Percentiles rank a stretch among this genome's conserved stretches.
These are phyloP conservation scores for Diutina mesorugosa DNA, from an alignment of 1,139 yeast genomes.

Conservation along the genomic window DNA sequence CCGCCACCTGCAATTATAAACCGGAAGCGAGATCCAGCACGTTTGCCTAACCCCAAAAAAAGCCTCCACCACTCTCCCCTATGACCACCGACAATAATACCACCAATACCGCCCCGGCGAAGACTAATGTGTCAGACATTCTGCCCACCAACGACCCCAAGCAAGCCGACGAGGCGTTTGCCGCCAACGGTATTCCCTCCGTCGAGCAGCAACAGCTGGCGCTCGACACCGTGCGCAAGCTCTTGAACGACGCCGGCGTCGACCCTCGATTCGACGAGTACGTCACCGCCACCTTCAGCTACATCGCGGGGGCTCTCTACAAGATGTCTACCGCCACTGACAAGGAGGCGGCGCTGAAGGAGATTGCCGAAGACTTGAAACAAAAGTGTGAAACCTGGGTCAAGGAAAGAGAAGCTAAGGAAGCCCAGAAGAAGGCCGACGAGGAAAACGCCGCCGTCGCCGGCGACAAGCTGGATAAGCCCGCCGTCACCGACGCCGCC, in stretches of 20 bases:
- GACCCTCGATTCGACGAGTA: conserved; percentile 17
- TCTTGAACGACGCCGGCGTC: conserved; percentile 18
- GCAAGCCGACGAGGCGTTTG: neutral
- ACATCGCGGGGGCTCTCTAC: conserved; percentile 15
- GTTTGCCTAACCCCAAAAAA: neutral
- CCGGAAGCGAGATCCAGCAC: neutral
- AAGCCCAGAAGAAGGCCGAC: neutral
- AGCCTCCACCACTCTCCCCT: neutral
- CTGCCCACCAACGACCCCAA: neutral
- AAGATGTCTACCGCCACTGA: conserved; percentile 21
- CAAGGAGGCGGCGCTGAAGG: conserved; percentile 22
- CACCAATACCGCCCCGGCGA: neutral
- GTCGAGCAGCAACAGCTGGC: conserved; percentile 11
- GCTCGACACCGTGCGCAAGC: conserved; percentile 8
- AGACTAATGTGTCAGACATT: neutral
- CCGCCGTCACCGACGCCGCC: neutral
- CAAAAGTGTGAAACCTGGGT: conserved; percentile 19
- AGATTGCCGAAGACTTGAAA: conserved; percentile 25
- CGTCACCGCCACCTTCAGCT: conserved; percentile 17
- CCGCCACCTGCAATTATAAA: neutral
- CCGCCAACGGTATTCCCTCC: conserved; percentile 5
- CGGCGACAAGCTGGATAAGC: neutral
- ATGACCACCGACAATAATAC: neutral
- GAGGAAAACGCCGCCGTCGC: neutral
- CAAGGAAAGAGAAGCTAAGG: conserved; percentile 4